These are phyloP conservation scores for Scytalidium lignicola DNA, from an alignment of 2,329 filamentous ascomycete genomes.

Conservation along the genomic window DNA sequence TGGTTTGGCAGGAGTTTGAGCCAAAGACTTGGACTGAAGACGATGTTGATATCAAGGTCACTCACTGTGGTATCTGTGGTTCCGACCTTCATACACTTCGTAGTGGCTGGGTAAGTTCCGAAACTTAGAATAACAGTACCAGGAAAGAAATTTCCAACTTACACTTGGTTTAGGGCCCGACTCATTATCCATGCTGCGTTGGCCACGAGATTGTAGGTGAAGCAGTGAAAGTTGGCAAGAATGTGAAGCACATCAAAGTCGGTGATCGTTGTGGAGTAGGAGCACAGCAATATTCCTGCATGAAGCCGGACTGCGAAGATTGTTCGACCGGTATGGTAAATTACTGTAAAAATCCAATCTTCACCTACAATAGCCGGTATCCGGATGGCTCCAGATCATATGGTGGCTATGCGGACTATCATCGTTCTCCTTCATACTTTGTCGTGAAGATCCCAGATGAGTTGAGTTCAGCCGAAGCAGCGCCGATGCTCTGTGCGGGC, in stretches of 20 bases:
- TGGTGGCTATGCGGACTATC: conserved; percentile 43
- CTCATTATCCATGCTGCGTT: conserved; percentile 34
- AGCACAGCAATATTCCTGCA: conserved; percentile 44
- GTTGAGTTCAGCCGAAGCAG: conserved; percentile 42
- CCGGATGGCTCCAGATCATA: conserved; percentile 36
- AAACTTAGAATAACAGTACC: not conserved
- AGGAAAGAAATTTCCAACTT: not conserved
- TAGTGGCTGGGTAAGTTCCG: conserved; percentile 23
- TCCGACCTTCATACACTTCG: conserved; percentile 29
- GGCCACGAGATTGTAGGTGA: conserved; percentile 48
- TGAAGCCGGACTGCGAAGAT: conserved; percentile 41
- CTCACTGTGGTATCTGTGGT: conserved; percentile 47
- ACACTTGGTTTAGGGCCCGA: conserved; percentile 27
- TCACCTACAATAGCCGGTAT: conserved; percentile 39
- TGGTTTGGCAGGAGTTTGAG: conserved; percentile 32
- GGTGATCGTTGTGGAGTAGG: conserved; percentile 52
- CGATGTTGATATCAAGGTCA: conserved; percentile 45
- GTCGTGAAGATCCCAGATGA: conserved; percentile 52
- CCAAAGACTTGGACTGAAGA: conserved; percentile 45
- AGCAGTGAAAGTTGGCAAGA: conserved; percentile 39
- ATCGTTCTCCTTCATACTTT: conserved; percentile 53
- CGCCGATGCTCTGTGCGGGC: conserved; percentile 74
- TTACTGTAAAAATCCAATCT: conserved; percentile 28
- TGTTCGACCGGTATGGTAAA: conserved; percentile 31
- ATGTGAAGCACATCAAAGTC: conserved; percentile 37